Conservation (phyloP, 2,329 filamentous ascomycete species). For the Colletotrichum chrysophilum region DNA sequence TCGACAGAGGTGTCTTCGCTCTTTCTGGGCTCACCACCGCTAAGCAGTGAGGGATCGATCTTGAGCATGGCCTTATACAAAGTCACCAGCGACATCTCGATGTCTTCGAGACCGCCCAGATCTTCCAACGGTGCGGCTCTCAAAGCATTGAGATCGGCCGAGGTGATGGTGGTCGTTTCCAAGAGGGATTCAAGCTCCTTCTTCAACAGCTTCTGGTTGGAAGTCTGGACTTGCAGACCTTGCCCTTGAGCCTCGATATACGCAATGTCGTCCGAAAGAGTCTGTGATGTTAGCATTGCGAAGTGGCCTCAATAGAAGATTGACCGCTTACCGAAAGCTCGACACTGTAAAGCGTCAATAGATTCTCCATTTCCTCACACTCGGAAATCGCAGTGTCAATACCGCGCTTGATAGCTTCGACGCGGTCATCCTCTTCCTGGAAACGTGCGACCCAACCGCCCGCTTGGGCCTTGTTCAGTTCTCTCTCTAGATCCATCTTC, state of each 20-base stretch:
- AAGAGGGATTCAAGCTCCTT: constrained; percentile 89
- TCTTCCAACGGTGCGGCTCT: constrained; percentile 76
- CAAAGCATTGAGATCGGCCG: constrained; percentile 75
- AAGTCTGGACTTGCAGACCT: constrained; percentile 94
- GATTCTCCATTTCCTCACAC: constrained; percentile 93
- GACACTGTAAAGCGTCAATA: constrained; percentile 92
- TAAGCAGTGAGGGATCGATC: constrained; percentile 82
- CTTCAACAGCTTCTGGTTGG: constrained; percentile 93
- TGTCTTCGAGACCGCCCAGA: constrained; percentile 72
- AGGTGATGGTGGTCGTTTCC: constrained; percentile 87
- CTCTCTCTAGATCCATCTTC: constrained; percentile 82
- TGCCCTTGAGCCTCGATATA: constrained; percentile 98
- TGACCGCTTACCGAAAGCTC: constrained; percentile 77
- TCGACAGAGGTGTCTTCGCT: constrained; percentile 53
- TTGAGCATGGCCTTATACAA: constrained; percentile 93
- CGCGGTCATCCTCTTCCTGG: constrained; percentile 86
- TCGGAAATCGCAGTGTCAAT: constrained; percentile 92
- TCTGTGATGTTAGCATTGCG: constrained; percentile 56
- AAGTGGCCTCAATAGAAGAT: background rate
- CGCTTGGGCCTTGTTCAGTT: constrained; percentile 88
- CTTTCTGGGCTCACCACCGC: constrained; percentile 50
- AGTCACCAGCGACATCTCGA: constrained; percentile 78
- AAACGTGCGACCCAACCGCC: constrained; percentile 89
- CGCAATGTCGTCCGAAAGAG: constrained; percentile 91
- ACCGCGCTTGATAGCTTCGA: constrained; percentile 83